Evolutionary conservation across 2,329 filamentous ascomycete genomes (phyloP).

Genomic region (Cercospora sesami): DNA sequence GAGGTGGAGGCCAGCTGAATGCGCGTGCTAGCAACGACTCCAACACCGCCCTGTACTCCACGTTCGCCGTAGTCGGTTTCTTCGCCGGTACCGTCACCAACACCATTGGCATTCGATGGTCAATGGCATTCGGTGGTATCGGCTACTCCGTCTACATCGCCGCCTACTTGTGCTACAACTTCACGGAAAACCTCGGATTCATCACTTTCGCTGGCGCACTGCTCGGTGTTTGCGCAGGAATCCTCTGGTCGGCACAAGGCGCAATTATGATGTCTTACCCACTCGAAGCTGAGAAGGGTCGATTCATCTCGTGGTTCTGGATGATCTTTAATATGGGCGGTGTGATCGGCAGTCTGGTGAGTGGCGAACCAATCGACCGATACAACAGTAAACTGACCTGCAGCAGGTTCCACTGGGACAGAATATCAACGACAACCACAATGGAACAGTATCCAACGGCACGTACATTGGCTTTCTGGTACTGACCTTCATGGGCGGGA

Average conservation of each 20-base stretch:
- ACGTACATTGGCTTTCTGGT: slow-evolving; percentile 88
- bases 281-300: slow-evolving; percentile 75
- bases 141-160: slow-evolving; percentile 76
- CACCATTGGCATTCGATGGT: slow-evolving; percentile 67
- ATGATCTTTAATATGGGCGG: slow-evolving; percentile 91
- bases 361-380: slow-evolving; percentile 24
- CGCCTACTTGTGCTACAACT: slow-evolving; percentile 69
- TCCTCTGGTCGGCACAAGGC: slow-evolving; percentile 80
- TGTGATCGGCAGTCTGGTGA: slow-evolving; percentile 74
- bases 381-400: not conserved
- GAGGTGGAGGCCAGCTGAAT: slow-evolving; percentile 52
- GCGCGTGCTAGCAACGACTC: slow-evolving; percentile 60
- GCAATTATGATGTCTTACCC: slow-evolving; percentile 91
- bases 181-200: slow-evolving; percentile 67
- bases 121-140: slow-evolving; percentile 70
- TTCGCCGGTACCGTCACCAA: slow-evolving; percentile 73
- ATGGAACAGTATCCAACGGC: slow-evolving; percentile 63
- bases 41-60: slow-evolving; percentile 70
- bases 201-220: slow-evolving; percentile 74
- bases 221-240: slow-evolving; percentile 74
- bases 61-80: slow-evolving; percentile 66
- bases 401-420: slow-evolving; percentile 68
- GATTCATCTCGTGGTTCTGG: slow-evolving; percentile 91
- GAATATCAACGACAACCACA: slow-evolving; percentile 61
- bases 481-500: slow-evolving; percentile 72